These are phyloP conservation scores for Pholiota molesta DNA, from an alignment of 768 basidiomycete genomes.

Conservation along the genomic window DNA sequence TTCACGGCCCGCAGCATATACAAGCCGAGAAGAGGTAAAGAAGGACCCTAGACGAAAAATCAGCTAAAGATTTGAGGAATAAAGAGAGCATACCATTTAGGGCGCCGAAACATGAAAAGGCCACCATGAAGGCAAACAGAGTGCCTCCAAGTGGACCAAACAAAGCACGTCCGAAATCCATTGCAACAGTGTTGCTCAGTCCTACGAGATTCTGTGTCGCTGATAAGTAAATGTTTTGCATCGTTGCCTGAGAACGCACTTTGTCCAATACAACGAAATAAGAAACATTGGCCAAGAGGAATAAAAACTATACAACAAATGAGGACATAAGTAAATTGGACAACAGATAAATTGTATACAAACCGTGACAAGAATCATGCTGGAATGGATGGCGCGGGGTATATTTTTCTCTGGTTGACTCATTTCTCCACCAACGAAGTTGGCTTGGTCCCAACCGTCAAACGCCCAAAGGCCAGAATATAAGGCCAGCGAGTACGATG, in stretches of 20 bases:
- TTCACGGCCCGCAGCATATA: conserved; percentile 89
- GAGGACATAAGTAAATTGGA: not conserved
- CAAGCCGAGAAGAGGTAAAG: conserved; percentile 80
- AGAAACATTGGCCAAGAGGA: conserved; percentile 81
- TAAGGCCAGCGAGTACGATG: conserved; percentile 88
- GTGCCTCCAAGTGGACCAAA: conserved; percentile 88
- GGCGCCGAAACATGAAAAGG: conserved; percentile 94
- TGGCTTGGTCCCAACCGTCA: conserved; percentile 95
- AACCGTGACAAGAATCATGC: conserved; percentile 83
- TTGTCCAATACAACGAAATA: conserved; percentile 95
- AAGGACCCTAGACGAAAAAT: conserved; percentile 51
- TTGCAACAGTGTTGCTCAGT: conserved; percentile 83
- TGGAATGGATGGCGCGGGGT: conserved; percentile 86
- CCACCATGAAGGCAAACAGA: conserved; percentile 88
- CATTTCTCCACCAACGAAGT: conserved; percentile 92
- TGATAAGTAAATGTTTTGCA: conserved; percentile 2
- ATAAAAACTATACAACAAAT: conserved; percentile 56
- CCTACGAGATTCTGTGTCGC: conserved; percentile 58
- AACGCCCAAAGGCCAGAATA: conserved; percentile 97
- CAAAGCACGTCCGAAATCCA: conserved; percentile 89
- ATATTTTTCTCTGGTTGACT: conserved; percentile 81
- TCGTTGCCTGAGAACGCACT: conserved; percentile 35
- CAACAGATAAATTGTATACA: conserved; percentile 25
- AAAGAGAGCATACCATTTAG: conserved; percentile 64
- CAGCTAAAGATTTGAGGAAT: not conserved